Conservation (phyloP, 805 yeast genomes). For the Lipomyces sp. region DNA sequence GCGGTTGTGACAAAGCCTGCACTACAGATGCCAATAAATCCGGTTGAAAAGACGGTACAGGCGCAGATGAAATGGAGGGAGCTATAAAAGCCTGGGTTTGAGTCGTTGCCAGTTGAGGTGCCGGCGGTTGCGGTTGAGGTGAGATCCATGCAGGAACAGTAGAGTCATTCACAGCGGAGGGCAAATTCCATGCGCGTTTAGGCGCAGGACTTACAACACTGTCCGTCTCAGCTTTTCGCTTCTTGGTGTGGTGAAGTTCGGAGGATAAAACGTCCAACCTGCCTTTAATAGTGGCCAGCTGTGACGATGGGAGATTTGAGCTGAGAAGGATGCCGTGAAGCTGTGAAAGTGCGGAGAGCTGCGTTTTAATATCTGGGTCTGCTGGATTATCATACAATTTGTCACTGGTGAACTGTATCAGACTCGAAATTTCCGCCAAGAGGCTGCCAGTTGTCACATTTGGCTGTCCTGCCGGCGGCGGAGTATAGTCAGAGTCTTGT, state of each 20-base stretch:
- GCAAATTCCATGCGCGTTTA: constrained; percentile 27
- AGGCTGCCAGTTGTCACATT: constrained; percentile 22
- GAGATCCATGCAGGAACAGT: constrained; percentile 21
- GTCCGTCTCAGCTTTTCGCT: constrained; percentile 25
- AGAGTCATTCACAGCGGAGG: constrained; percentile 7
- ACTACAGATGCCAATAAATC: constrained; percentile 27
- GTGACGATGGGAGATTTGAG: constrained; percentile 33
- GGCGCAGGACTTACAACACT: constrained; percentile 18
- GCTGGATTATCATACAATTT: constrained; percentile 19
- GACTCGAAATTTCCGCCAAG: constrained; percentile 20
- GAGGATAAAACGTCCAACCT: constrained; percentile 23
- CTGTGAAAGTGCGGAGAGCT: constrained; percentile 32
- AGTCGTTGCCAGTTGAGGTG: constrained; percentile 6
- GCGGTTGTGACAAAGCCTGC: constrained; percentile 16
- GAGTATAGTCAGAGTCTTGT: background rate
- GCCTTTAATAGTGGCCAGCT: constrained; percentile 29
- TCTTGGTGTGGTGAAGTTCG: constrained; percentile 18
- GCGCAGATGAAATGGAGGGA: background rate
- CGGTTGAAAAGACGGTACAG: constrained; percentile 13
- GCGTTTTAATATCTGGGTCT: constrained; percentile 41
- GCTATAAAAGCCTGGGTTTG: constrained; percentile 9
- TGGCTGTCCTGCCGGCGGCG: constrained; percentile 12
- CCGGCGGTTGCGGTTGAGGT: constrained; percentile 16
- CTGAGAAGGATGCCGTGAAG: constrained; percentile 33
- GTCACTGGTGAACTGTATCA: constrained; percentile 23